Base-by-base conservation (phyloP, 805 yeast species). In the Jamesozyma jinghongensis region DNA sequence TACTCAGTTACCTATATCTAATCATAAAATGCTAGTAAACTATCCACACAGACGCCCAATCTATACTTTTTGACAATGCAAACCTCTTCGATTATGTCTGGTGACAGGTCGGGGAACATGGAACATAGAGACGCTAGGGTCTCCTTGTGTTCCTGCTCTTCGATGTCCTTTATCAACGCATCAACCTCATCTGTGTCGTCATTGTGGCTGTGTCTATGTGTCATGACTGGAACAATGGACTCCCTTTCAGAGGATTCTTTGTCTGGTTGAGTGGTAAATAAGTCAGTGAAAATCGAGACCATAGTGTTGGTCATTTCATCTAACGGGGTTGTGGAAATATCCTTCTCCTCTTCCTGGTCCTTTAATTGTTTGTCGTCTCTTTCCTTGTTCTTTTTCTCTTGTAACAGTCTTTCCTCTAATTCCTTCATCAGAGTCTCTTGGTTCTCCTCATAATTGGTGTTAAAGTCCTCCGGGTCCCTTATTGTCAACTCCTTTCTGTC, bases 21-120 rank as follows among this genome's bases (percentile, higher is more conserved):
- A 33, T 47, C 51, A 19, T 51, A 54, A 17, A 61, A 40, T 14
- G 57, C 47, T 34, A 61, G 46, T 36, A 59, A 38, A n/a, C 51
- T 49, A 54, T 85, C 95, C 7, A 86, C 81, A 38, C 88, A 81
- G 8, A 71, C 73, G 25, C 87, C 94, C 5, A 83, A 67, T 38
- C 79, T 68, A 26, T 81, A 81, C 46, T 74, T 70, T 54, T 80
- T 82, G 58, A 79, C 75, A 2, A 65, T 62, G 26, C 86, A 71
- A 3, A 86, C 78, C 54, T 86, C 95, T 41, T 70, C 73, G 37
- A 87, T 69, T 1, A 87, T 64, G 0, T 75, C 83, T 37, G 66
- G 63, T 50, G 85, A 95, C 45, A 86, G 65, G 34, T 67, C 68
- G 0, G 95, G 94, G 59, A 87, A 86, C 77, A 87, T 82, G 36